Conservation (phyloP, 495 filamentous ascomycete genomes). For the Lophiotrema nucula region DNA sequence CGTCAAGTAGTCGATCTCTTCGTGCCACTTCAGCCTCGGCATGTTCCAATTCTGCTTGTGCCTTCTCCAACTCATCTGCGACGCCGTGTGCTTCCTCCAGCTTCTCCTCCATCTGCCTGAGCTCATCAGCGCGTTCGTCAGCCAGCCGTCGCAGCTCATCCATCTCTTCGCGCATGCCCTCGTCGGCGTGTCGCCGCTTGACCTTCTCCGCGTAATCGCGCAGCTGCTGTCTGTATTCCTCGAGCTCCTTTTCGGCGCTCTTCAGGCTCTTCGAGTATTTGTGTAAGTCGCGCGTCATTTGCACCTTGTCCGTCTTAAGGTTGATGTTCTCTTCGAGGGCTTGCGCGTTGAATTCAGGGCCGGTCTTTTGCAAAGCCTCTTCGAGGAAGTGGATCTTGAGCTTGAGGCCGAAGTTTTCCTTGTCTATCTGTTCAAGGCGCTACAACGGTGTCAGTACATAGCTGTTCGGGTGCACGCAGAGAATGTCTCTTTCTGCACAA, state of each 20-base stretch:
- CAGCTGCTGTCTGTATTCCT: slow-evolving; percentile 73
- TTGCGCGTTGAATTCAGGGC: slow-evolving; percentile 80
- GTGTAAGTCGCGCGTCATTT: slow-evolving; percentile 80
- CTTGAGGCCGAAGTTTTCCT: slow-evolving; percentile 80
- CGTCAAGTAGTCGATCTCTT: slow-evolving; percentile 17
- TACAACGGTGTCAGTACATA: slow-evolving; percentile 39
- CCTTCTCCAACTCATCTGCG: not conserved
- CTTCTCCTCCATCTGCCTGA: slow-evolving; percentile 33
- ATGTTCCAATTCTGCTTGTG: slow-evolving; percentile 18
- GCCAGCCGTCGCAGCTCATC: slow-evolving; percentile 53
- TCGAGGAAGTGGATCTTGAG: slow-evolving; percentile 80
- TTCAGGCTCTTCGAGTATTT: slow-evolving; percentile 77
- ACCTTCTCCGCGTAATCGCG: slow-evolving; percentile 74
- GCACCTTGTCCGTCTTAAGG: slow-evolving; percentile 84
- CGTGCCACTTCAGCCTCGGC: not conserved
- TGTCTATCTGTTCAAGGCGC: slow-evolving; percentile 91
- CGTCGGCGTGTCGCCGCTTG: slow-evolving; percentile 68
- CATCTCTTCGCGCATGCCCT: slow-evolving; percentile 58
- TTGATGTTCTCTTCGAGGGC: slow-evolving; percentile 93
- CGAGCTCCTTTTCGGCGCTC: slow-evolving; percentile 76
- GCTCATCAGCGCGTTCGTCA: slow-evolving; percentile 44
- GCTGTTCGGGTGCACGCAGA: too few relatives aligned
- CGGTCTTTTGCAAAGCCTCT: slow-evolving; percentile 75
- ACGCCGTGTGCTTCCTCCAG: slow-evolving; percentile 28
- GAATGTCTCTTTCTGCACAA: too few relatives aligned